A percentile compares a stretch with the other conserved stretches of the same genome.
Conservation (phyloP, 495 filamentous ascomycete species). For the Tuber indicum region DNA sequence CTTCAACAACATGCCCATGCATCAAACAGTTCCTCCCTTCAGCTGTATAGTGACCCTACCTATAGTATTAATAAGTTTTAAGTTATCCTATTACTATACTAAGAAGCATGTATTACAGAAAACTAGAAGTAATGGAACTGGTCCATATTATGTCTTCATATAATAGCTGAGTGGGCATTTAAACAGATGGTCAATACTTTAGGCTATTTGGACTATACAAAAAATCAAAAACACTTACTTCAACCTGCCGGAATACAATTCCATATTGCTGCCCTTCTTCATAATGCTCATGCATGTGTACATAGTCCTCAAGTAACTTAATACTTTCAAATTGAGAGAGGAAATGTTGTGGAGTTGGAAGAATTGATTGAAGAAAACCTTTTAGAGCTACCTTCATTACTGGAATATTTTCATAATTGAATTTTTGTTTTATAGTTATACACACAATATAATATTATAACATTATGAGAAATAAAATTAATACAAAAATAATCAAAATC, state of each 20-base stretch:
- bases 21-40: too few species aligned
- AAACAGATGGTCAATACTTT: slow-evolving; percentile 4
- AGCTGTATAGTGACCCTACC: too few species aligned
- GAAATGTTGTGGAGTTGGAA: too few species aligned
- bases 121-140: background rate
- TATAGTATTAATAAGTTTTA: background rate
- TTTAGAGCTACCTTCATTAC: too few species aligned
- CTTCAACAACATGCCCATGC: too few species aligned
- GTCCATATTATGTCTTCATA: background rate
- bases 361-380: too few species aligned
- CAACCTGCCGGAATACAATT: slow-evolving; percentile 5
- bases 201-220: background rate
- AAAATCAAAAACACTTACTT: slow-evolving; percentile 1
- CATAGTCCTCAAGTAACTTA: slow-evolving; percentile 3
- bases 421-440: too few species aligned
- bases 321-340: background rate
- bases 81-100: background rate
- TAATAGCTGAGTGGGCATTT: slow-evolving; percentile 4
- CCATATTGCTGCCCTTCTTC: background rate
- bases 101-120: background rate
- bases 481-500: too few species aligned
- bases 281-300: slow-evolving; percentile 15
- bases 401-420: too few species aligned
- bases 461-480: too few species aligned
- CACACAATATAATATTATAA: too few species aligned